Conservation (phyloP, 805 yeast genomes). For the Myxozyma nipponensis region DNA sequence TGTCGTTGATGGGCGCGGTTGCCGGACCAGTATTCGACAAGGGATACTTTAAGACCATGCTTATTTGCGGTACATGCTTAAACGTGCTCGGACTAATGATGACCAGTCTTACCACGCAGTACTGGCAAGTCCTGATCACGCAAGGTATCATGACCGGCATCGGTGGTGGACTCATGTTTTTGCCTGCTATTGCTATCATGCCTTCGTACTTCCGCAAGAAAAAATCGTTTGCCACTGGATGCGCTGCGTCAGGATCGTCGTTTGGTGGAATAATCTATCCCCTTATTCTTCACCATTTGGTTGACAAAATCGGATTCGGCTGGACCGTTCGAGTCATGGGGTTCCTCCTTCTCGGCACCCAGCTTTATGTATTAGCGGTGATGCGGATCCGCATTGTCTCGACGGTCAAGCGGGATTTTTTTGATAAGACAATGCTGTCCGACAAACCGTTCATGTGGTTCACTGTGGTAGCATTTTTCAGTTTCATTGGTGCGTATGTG, state of each 20-base stretch:
- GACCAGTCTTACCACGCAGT: conserved; percentile 38
- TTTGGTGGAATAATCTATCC: conserved; percentile 52
- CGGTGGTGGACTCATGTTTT: conserved; percentile 44
- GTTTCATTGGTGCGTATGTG: conserved; percentile 34
- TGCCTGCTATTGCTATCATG: conserved; percentile 45
- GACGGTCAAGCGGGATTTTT: conserved; percentile 9
- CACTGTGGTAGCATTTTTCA: conserved; percentile 31
- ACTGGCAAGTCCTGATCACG: conserved; percentile 52
- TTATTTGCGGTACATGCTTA: conserved; percentile 27
- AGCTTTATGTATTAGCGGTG: conserved; percentile 27
- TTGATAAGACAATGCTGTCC: conserved; percentile 29
- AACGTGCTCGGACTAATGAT: conserved; percentile 36
- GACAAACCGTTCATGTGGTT: conserved; percentile 33
- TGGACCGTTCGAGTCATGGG: conserved; percentile 53
- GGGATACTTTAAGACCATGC: conserved; percentile 31
- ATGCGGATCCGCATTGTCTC: conserved; percentile 31
- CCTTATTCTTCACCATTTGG: conserved; percentile 43
- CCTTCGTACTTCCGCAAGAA: conserved; percentile 46
- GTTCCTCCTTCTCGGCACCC: conserved; percentile 41
- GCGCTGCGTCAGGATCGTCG: conserved; percentile 50
- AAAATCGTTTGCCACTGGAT: conserved; percentile 43
- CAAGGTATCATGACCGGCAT: conserved; percentile 52
- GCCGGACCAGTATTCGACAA: conserved; percentile 35
- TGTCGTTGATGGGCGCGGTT: conserved; percentile 30
- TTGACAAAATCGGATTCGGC: conserved; percentile 45